These are phyloP conservation scores for Cryptococcus jaspeensis DNA, from an alignment of 1,284 basidiomycete species.

Conservation along the genomic window DNA sequence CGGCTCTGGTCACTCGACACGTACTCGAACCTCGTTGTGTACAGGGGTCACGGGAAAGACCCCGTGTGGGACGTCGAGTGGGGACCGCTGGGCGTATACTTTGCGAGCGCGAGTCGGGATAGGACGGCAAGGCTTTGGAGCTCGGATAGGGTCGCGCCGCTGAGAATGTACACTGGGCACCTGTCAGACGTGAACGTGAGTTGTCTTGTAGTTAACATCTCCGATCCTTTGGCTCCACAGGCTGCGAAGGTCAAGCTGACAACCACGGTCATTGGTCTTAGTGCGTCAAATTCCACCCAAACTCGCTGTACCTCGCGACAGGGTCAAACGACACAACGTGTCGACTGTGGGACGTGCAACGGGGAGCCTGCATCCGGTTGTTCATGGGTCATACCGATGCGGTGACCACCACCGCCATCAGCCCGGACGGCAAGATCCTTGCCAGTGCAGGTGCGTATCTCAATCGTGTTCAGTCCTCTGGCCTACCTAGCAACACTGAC, in stretches of 20 bases:
- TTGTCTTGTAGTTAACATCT: constrained; percentile 18
- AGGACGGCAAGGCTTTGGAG: constrained; percentile 95
- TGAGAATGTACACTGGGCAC: constrained; percentile 95
- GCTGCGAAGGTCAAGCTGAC: constrained; percentile 1
- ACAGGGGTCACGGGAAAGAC: constrained; percentile 86
- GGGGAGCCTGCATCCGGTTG: constrained; percentile 86
- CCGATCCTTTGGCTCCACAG: neutral
- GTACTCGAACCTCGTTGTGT: constrained; percentile 87
- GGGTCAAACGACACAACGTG: constrained; percentile 96
- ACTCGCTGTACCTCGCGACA: constrained; percentile 94
- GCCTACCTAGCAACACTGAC: neutral
- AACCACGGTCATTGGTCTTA: constrained; percentile 41
- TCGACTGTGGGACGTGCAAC: constrained; percentile 97
- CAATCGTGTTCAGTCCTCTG: neutral
- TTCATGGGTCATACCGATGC: constrained; percentile 93
- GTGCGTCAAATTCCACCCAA: constrained; percentile 96
- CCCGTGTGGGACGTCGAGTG: constrained; percentile 99
- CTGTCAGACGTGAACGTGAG: constrained; percentile 94
- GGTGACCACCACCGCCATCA: constrained; percentile 83
- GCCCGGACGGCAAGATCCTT: constrained; percentile 89
- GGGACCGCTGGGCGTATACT: constrained; percentile 98
- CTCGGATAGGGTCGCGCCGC: constrained; percentile 80
- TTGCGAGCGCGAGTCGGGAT: constrained; percentile 92
- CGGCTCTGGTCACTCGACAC: constrained; percentile 97
- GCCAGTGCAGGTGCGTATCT: constrained; percentile 75